Percentiles rank a stretch among this genome's conserved stretches.
Evolutionary conservation across 768 basidiomycete genomes (phyloP).

Genomic region (Russula ochroleuca): DNA sequence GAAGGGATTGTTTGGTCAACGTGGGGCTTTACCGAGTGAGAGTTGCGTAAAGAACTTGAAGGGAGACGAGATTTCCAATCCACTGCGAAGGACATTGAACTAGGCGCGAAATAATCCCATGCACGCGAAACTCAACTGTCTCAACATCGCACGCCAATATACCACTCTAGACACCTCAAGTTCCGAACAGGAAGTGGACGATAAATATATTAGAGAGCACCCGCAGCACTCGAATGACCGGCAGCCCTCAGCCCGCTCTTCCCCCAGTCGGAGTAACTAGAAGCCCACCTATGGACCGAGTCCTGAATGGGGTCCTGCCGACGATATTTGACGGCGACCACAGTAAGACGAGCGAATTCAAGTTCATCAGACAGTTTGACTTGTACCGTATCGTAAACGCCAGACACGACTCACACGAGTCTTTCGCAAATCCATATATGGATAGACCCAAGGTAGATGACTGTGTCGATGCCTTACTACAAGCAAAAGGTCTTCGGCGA

Average conservation of each 20-base stretch:
- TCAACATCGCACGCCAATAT: no score
- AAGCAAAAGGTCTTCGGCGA: not conserved
- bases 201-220: not conserved
- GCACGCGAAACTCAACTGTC: no score
- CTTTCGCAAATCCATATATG: not conserved
- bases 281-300: not conserved
- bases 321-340: not conserved
- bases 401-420: not conserved
- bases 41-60: no score
- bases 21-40: no score
- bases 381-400: not conserved
- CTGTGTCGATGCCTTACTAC: not conserved
- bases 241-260: not conserved
- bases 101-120: no score
- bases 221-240: not conserved
- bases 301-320: not conserved
- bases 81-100: no score
- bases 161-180: not conserved
- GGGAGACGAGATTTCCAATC: no score
- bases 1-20: no score
- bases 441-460: not conserved
- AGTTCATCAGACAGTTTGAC: not conserved
- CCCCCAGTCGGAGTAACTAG: not conserved
- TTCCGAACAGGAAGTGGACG: not conserved
- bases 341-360: not conserved